Evolutionary conservation across 495 filamentous ascomycete species (phyloP).

Genomic region (Tuber aestivum): DNA sequence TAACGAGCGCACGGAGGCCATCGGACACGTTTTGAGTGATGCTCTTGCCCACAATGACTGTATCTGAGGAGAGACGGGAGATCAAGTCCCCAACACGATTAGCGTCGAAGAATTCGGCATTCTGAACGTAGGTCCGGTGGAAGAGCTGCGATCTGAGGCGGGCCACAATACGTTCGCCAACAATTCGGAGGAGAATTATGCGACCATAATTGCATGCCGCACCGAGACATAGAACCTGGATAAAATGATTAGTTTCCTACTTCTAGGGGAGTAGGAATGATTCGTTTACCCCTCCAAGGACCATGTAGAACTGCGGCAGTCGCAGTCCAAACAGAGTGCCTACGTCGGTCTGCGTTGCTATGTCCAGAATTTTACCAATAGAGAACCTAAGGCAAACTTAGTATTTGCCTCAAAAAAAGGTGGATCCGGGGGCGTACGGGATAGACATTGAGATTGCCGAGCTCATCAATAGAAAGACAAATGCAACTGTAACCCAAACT

Average conservation of each 20-base stretch:
- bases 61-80: conserved; percentile 89
- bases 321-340: conserved; percentile 65
- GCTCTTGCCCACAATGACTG: conserved; percentile 94
- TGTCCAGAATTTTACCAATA: conserved; percentile 89
- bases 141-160: conserved; percentile 84
- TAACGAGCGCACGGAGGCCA: conserved; percentile 79
- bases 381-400: conserved; percentile 54
- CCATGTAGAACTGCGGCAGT: conserved; percentile 69
- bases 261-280: conserved; percentile 10
- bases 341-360: conserved; percentile 60
- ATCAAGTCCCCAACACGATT: conserved; percentile 95
- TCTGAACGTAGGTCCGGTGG: conserved; percentile 81
- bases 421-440: conserved; percentile 47
- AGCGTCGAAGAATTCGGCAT: conserved; percentile 98
- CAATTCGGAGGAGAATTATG: conserved; percentile 87
- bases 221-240: conserved; percentile 58
- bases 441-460: conserved; percentile 89
- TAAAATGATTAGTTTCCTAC: conserved; percentile 1
- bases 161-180: conserved; percentile 89
- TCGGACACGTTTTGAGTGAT: conserved; percentile 97
- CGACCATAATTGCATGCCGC: conserved; percentile 87
- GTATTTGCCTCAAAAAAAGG: neutral
- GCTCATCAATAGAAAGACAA: conserved; percentile 76
- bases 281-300: conserved; percentile 52
- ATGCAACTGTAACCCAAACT: conserved; percentile 51